Evolutionary conservation across 2,329 filamentous ascomycete genomes (phyloP).

Genomic region (Domatiomyces catenatus): DNA sequence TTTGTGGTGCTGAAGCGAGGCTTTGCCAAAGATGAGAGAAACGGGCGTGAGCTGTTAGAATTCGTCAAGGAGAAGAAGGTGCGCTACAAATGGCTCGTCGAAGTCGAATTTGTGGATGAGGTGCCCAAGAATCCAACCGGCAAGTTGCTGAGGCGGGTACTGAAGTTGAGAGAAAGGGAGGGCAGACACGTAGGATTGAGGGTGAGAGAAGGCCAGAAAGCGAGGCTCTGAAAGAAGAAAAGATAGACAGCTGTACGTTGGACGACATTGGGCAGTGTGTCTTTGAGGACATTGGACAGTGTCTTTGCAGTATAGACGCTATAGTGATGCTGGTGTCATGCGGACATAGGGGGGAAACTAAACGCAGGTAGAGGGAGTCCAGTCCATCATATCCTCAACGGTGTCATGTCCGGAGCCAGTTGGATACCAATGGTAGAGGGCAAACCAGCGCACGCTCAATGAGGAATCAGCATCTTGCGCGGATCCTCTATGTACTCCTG

Average conservation of each 20-base stretch:
- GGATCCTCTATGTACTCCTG: conserved; percentile 16
- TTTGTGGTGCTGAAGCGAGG: conserved; percentile 76
- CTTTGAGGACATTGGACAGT: no score
- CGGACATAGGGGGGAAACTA: neutral
- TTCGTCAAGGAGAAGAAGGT: conserved; percentile 16
- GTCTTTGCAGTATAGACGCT: neutral
- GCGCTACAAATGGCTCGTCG: conserved; percentile 25
- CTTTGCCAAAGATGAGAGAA: conserved; percentile 39
- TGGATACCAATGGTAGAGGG: neutral
- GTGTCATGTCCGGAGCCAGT: neutral
- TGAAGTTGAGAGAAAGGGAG: conserved; percentile 27
- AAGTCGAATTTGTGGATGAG: conserved; percentile 26
- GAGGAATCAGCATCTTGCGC: conserved; percentile 14
- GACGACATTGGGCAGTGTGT: neutral
- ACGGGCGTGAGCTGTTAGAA: conserved; percentile 38
- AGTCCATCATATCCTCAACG: neutral
- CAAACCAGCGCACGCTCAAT: neutral
- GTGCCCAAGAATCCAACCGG: conserved; percentile 62
- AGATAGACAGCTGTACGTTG: conserved; percentile 18
- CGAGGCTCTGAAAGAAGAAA: conserved; percentile 36
- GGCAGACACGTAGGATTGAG: conserved; percentile 7
- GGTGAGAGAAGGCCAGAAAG: conserved; percentile 34
- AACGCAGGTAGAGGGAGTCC: neutral
- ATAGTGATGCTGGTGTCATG: neutral
- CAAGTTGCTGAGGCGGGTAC: conserved; percentile 53